A percentile compares a stretch with the other conserved stretches of the same genome.
Evolutionary conservation across 2,329 filamentous ascomycete genomes (phyloP).

Genomic region (Fusarium incarnatum): DNA sequence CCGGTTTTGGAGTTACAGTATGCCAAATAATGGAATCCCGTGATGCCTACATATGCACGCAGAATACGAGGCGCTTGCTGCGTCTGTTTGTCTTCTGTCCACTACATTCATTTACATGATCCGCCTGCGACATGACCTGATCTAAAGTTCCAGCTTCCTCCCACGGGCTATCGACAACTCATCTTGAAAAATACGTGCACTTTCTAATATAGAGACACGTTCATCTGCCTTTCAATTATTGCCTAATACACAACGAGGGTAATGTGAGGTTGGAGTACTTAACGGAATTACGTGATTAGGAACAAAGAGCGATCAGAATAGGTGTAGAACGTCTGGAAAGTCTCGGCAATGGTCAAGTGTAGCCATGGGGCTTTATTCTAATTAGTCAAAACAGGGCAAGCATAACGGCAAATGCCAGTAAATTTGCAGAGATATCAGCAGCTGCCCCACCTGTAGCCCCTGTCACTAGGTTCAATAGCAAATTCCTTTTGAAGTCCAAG

Average conservation of each 20-base stretch:
- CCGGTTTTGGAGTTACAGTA: not conserved
- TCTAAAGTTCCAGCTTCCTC: too few species aligned
- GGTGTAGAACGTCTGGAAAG: too few species aligned
- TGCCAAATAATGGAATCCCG: not conserved
- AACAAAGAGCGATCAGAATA: too few species aligned
- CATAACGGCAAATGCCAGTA: too few species aligned
- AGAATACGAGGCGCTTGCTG: not conserved
- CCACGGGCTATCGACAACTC: rapidly evolving
- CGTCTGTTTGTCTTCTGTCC: rapidly evolving
- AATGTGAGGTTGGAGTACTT: rapidly evolving
- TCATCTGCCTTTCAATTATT: too few species aligned
- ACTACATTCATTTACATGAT: too few species aligned
- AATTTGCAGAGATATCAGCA: too few species aligned
- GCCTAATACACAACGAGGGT: rapidly evolving
- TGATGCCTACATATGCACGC: not conserved
- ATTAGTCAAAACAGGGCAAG: too few species aligned
- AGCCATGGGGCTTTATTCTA: too few species aligned
- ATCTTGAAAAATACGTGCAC: rapidly evolving
- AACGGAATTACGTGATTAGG: too few species aligned
- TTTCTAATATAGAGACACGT: rapidly evolving
- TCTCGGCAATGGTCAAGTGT: too few species aligned
- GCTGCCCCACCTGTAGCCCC: not conserved
- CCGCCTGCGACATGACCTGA: too few species aligned
- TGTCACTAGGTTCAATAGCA: not conserved
- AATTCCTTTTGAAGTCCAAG: not conserved